A percentile compares a stretch with the other conserved stretches of the same genome.
These are phyloP conservation scores for Pythium rhizo-oryzae DNA, from an alignment of 352 stramenopile genomes.

Conservation along the genomic window DNA sequence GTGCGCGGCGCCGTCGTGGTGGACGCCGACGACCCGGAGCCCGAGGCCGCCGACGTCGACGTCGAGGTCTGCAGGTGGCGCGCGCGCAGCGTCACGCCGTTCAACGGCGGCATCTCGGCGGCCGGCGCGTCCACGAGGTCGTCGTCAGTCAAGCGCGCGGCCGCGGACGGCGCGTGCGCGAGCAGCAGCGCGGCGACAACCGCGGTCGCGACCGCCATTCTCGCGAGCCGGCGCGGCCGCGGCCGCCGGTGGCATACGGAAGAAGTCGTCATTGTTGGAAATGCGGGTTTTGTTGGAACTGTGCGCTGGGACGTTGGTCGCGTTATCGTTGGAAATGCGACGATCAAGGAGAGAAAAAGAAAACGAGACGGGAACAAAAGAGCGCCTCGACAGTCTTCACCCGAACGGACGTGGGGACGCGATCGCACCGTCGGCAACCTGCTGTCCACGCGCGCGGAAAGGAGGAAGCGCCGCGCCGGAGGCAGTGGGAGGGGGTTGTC, in stretches of 20 bases:
- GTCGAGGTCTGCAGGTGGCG: conserved; percentile 10
- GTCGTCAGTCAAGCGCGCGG: not conserved
- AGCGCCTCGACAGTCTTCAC: too few species aligned
- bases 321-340: too few species aligned
- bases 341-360: too few species aligned
- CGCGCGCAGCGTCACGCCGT: not conserved
- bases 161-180: not conserved
- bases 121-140: not conserved
- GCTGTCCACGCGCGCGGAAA: too few species aligned
- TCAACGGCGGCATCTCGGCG: not conserved
- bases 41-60: not conserved
- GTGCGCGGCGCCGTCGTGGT: conserved; percentile 11
- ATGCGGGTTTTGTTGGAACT: not conserved
- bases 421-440: too few species aligned
- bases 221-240: conserved; percentile 1
- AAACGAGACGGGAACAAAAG: too few species aligned
- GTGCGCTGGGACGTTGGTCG: too few species aligned
- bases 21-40: not conserved
- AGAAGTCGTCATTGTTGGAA: conserved; percentile 13
- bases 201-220: conserved; percentile 4
- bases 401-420: too few species aligned
- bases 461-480: too few species aligned
- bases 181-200: conserved; percentile 20
- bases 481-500: not conserved
- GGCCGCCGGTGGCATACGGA: conserved; percentile 10